A percentile compares a stretch with the other conserved stretches of the same genome.
phyloP scores from a whole-genome alignment of 257 asterid genomes.

The Gynochthodes officinalis region DNA sequence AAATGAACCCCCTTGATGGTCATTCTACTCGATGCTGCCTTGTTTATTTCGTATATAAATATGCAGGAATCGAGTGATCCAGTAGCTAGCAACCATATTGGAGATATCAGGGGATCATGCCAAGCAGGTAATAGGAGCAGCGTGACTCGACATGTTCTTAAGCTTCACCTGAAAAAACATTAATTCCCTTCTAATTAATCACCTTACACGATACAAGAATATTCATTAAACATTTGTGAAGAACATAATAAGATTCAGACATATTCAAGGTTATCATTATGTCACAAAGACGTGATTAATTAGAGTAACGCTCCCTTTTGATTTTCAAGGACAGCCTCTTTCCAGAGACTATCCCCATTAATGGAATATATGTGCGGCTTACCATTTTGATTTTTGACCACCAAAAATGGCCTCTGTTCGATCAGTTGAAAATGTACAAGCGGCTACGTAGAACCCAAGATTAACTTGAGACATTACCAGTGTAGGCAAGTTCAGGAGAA shows the following conservation, averaged over 20 bases:
- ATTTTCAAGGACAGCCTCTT: too few species aligned
- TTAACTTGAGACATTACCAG: conserved; percentile 53
- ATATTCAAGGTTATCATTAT: neutral
- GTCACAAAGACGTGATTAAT: too few species aligned
- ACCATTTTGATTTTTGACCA: conserved; percentile 87
- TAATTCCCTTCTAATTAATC: neutral
- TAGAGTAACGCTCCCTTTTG: too few species aligned
- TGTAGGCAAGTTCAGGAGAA: conserved; percentile 57
- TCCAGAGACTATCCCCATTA: too few species aligned
- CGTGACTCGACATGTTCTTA: neutral
- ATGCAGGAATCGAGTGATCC: too few species aligned
- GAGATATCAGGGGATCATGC: too few species aligned
- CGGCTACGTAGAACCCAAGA: conserved; percentile 72
- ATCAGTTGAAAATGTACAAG: conserved; percentile 71
- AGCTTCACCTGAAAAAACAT: neutral
- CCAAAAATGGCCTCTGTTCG: conserved; percentile 87
- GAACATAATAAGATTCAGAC: neutral
- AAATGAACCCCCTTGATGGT: too few species aligned
- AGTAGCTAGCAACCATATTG: too few species aligned
- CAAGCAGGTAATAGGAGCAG: too few species aligned
- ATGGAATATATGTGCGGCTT: too few species aligned
- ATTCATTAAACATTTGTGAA: neutral
- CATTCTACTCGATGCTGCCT: too few species aligned
- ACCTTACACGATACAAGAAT: neutral
- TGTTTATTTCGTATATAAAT: too few species aligned